Base-by-base conservation (phyloP, 441 rosid species). In the Eutrema salsugineum region DNA sequence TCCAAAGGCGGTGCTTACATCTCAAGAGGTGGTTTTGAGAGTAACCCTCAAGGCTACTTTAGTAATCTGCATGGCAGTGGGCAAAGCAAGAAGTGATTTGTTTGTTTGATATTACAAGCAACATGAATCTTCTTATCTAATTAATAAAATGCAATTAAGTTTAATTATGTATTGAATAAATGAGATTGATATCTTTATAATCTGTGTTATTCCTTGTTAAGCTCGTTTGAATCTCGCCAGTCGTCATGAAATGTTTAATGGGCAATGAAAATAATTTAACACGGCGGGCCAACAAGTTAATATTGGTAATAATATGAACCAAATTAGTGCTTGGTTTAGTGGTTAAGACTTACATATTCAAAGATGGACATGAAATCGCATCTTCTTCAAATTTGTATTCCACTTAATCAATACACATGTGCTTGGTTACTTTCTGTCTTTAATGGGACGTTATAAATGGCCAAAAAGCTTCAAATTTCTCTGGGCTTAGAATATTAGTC, bases 1-100 rank as follows among this genome's bases (percentile, higher is more conserved):
- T 7, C 55, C 3, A 53, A 62, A 1, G 63, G 43, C 0, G 8
- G 47, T 51, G 55, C 54, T 6, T 62, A 53, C 63, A 71, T 71
- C 17, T 42, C 63, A 42, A 71, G 55, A 53, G 55, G 19, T 51
- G 63, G 63, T 2, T 71, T 71, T 42, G 63, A 71, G 47, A 71
- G 42, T 72, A 72, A 72, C 32, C 64, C 76, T 44, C 49, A 44
- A 63, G 76, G 15, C 1, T 72, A 54, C 64, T 72, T 72, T 9
- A 54, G 33, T 12, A 72, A 53, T 4, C 27, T 63, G 64, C 76
- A 35, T 63, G 57, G 76, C 16, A 33, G 63, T 43, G 76, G 64
- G 35, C 70, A 54, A 22, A 44, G 8, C 57, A 71, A 63, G 57
- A 71, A 63, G 70, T 71, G 63, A 71, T 10, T 49, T 33, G 16